Base-by-base conservation (phyloP, 768 basidiomycete genomes). In the Stropharia rugosoannulata region DNA sequence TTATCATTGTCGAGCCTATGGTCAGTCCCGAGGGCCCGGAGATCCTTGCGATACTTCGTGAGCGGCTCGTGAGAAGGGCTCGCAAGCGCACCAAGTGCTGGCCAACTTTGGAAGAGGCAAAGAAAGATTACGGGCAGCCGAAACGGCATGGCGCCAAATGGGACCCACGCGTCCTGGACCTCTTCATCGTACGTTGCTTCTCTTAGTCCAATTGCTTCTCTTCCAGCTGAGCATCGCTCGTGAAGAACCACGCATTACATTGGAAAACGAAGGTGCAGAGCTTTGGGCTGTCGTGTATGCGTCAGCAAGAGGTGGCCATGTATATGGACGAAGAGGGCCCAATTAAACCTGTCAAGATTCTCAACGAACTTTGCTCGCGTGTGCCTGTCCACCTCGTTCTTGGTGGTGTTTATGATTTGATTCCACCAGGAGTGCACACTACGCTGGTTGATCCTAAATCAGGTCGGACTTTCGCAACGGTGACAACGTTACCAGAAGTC, bases 1-100 rank as follows among this genome's bases (percentile, higher is more conserved):
- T 89, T 55, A 71, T 88, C 56, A 74, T 89, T 19, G 74, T 86
- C 48, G 87, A 89, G 64, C 86, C 87, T 3, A 74, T 89, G 71
- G 67, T 89, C 44, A 83, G 79, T 51, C 78, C 84, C 0, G 73
- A 68, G 1, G 81, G 80, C 8, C 64, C 73, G 1, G 63, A 75
- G 27, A 74, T 75, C 22, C 68, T 87, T 35, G 52, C 60, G 0
- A 63, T 67, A 6, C 70, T 87, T 18, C 73, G 80, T 19, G 46
- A 56, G 1, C 55, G 61, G 7, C 76, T 88, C 5, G 73, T 86
- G 18, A 66, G 68, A 15, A 64, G 73, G 11, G 84, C 86, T 0
- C 71, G 75, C 25, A 75, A 77, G 59, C 77, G 87, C 16, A 72
- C 72, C 15, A 77, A 82, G 53, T 69, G 73, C 19, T 88, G 85